Evolutionary conservation across 2,329 filamentous ascomycete species (phyloP).

Genomic region (Geosmithia putterillii): DNA sequence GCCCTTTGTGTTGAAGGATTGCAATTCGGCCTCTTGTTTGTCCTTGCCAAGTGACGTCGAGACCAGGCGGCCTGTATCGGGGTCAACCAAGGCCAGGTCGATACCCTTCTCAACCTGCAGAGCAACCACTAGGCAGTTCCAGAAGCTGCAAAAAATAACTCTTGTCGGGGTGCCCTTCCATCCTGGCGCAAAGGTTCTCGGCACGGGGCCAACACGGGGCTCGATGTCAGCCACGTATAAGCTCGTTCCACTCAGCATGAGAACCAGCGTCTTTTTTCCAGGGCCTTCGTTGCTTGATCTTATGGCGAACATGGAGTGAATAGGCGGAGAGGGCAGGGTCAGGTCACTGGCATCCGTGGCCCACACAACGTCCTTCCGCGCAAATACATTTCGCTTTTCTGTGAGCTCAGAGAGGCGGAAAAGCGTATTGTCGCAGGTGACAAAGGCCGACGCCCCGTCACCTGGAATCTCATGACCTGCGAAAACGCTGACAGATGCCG

Average conservation of each 20-base stretch:
- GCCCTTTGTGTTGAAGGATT: constrained; percentile 41
- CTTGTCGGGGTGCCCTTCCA: constrained; percentile 31
- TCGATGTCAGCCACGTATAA: constrained; percentile 43
- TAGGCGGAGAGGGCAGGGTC: constrained; percentile 29
- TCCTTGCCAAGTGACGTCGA: constrained; percentile 31
- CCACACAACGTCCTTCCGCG: constrained; percentile 33
- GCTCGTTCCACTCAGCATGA: constrained; percentile 35
- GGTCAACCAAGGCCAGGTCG: constrained; percentile 43
- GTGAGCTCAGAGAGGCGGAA: constrained; percentile 27
- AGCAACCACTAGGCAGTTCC: constrained; percentile 42
- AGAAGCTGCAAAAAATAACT: constrained; percentile 39
- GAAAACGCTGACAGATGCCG: constrained; percentile 21
- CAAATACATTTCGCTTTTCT: constrained; percentile 15
- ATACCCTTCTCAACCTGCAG: constrained; percentile 28
- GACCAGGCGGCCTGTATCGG: constrained; percentile 38
- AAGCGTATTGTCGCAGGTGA: constrained; percentile 35
- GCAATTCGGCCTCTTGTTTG: constrained; percentile 12
- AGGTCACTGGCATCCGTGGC: constrained; percentile 35
- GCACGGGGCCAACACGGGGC: constrained; percentile 29
- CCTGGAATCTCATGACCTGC: constrained; percentile 6
- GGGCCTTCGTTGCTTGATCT: constrained; percentile 17
- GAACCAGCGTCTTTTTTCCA: constrained; percentile 25
- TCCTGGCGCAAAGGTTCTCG: constrained; percentile 32
- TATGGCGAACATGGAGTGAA: constrained; percentile 35
- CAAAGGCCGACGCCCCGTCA: constrained; percentile 20